Percentiles rank a stretch among this genome's conserved stretches.
These are phyloP conservation scores for Madurella fahalii DNA, from an alignment of 2,329 filamentous ascomycete genomes.

Conservation along the genomic window DNA sequence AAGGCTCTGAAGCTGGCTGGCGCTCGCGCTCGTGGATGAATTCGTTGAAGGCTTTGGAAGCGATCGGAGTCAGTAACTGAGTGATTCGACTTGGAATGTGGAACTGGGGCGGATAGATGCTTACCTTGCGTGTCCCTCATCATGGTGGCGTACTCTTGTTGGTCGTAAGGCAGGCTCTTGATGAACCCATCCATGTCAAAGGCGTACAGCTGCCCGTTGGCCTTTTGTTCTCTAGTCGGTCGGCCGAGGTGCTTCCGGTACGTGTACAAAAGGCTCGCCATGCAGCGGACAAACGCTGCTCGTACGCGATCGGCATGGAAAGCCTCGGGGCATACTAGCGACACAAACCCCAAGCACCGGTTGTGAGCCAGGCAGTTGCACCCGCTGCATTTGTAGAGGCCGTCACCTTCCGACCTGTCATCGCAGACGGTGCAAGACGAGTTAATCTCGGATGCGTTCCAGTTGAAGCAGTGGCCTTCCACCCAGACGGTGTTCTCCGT, in stretches of 20 bases:
- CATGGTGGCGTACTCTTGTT: conserved; percentile 61
- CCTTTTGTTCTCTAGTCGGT: conserved; percentile 58
- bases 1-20: conserved; percentile 55
- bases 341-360: conserved; percentile 58
- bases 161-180: conserved; percentile 60
- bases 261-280: conserved; percentile 63
- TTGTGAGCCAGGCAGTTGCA: conserved; percentile 57
- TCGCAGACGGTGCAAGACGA: conserved; percentile 71
- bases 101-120: conserved; percentile 18
- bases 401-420: conserved; percentile 66
- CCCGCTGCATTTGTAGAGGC: conserved; percentile 68
- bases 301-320: conserved; percentile 60
- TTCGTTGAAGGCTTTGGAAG: conserved; percentile 62
- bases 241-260: conserved; percentile 61
- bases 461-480: conserved; percentile 77
- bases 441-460: conserved; percentile 54
- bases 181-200: conserved; percentile 65
- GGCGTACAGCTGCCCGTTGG: conserved; percentile 55
- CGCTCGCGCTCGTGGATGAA: conserved; percentile 80
- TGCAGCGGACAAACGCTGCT: conserved; percentile 60
- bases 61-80: conserved; percentile 22
- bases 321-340: conserved; percentile 59
- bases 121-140: conserved; percentile 64
- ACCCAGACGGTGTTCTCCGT: conserved; percentile 79
- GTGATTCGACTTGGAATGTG: background rate